Evolutionary conservation across 441 rosid genomes (phyloP).

Genomic region (Arabidopsis hybrid): DNA sequence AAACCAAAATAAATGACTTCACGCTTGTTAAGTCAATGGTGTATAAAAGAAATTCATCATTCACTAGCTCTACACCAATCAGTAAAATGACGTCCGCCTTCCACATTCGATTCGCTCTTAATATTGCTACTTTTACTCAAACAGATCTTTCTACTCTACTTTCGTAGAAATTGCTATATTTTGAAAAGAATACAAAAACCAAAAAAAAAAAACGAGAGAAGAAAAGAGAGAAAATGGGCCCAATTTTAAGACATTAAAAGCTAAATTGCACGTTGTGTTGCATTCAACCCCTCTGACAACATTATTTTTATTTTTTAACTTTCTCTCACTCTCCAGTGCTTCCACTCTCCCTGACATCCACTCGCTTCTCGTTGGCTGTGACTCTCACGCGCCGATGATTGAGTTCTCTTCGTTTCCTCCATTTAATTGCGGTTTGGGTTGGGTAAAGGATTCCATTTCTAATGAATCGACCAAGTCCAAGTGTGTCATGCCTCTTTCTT

Average conservation of each 20-base stretch:
- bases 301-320: constrained; percentile 25
- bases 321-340: constrained; percentile 11
- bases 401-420: background rate
- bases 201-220: background rate
- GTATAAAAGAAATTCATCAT: background rate
- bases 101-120: constrained; percentile 24
- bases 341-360: constrained; percentile 21
- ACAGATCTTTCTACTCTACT: constrained; percentile 28
- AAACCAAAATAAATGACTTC: background rate
- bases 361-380: constrained; percentile 11
- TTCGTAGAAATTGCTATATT: constrained; percentile 27
- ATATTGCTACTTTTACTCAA: constrained; percentile 16
- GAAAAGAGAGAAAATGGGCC: constrained; percentile 21
- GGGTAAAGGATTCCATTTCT: background rate
- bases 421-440: background rate
- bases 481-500: background rate
- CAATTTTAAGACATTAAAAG: constrained; percentile 38
- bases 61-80: background rate
- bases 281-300: constrained; percentile 44
- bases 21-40: background rate
- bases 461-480: background rate
- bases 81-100: constrained; percentile 25
- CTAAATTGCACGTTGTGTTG: constrained; percentile 41
- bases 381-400: constrained; percentile 25
- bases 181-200: background rate